Evolutionary conservation across 768 basidiomycete species (phyloP).

Genomic region (Mycena olivaceomarginata): DNA sequence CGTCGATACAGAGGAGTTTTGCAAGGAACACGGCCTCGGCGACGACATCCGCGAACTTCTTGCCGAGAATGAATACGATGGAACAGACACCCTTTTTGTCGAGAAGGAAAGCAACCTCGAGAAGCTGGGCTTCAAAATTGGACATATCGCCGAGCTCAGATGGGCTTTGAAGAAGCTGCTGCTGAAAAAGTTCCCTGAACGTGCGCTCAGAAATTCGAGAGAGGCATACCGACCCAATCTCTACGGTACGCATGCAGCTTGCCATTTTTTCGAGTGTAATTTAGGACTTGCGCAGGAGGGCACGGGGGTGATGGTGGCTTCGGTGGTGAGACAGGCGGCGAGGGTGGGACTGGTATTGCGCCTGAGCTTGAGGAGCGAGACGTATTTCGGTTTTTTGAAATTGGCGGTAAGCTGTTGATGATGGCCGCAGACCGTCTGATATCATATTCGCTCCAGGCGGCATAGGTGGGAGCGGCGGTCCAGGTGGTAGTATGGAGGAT

Average conservation of each 20-base stretch:
- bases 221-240: neutral
- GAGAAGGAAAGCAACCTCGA: neutral
- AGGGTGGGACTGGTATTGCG: neutral
- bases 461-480: neutral
- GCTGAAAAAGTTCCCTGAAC: neutral
- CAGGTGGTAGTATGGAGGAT: neutral
- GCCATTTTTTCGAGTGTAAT: neutral
- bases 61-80: neutral
- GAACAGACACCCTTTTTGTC: neutral
- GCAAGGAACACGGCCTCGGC: neutral
- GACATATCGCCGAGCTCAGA: neutral
- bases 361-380: neutral
- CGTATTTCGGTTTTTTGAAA: neutral
- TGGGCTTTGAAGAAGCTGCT: neutral
- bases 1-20: neutral
- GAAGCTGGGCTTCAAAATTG: neutral
- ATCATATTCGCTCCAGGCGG: neutral
- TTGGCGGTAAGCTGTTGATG: neutral
- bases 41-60: neutral
- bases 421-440: neutral
- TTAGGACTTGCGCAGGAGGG: neutral
- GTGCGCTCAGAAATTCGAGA: neutral
- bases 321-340: neutral
- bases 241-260: neutral
- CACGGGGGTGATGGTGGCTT: neutral